These are phyloP conservation scores for Aspergillus hancockii DNA, from an alignment of 495 filamentous ascomycete genomes.

Conservation along the genomic window DNA sequence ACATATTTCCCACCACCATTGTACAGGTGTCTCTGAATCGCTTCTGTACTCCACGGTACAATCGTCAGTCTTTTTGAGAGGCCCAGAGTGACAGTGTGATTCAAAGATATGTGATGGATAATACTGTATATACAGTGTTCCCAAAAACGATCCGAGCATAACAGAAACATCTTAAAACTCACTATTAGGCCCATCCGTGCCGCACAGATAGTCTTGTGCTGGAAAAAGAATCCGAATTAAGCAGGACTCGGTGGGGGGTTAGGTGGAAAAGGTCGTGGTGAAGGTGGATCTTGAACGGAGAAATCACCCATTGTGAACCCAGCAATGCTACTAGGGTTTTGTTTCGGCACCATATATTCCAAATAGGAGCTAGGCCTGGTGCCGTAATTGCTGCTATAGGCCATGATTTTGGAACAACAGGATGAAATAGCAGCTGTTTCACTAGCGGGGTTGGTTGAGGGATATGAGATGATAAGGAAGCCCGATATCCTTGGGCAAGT, in stretches of 20 bases:
- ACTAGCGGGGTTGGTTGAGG: not conserved
- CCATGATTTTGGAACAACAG: not conserved
- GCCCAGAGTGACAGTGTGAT: not conserved
- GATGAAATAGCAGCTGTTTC: not conserved
- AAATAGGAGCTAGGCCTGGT: not conserved
- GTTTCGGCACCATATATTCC: not conserved
- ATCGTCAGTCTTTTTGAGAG: not conserved
- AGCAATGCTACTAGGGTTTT: not conserved
- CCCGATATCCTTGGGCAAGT: not conserved
- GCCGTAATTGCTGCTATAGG: not conserved
- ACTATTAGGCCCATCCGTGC: not conserved
- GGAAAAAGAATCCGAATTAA: conserved; percentile 13
- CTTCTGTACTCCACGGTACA: not conserved
- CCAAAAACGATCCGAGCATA: not conserved
- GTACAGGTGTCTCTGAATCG: conserved; percentile 13
- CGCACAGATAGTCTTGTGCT: not conserved
- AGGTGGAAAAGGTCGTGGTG: conserved; percentile 41
- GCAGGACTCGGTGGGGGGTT: conserved; percentile 49
- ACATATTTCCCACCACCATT: conserved; percentile 5
- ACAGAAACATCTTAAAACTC: not conserved
- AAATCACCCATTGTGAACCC: conserved; percentile 4
- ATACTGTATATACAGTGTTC: not conserved
- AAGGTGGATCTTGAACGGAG: conserved; percentile 35
- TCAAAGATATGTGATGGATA: not conserved
- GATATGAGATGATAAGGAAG: not conserved